A percentile compares a stretch with the other conserved stretches of the same genome.
Conservation (phyloP, 139 green algal genomes). For the Tetradesmus obliquus region DNA sequence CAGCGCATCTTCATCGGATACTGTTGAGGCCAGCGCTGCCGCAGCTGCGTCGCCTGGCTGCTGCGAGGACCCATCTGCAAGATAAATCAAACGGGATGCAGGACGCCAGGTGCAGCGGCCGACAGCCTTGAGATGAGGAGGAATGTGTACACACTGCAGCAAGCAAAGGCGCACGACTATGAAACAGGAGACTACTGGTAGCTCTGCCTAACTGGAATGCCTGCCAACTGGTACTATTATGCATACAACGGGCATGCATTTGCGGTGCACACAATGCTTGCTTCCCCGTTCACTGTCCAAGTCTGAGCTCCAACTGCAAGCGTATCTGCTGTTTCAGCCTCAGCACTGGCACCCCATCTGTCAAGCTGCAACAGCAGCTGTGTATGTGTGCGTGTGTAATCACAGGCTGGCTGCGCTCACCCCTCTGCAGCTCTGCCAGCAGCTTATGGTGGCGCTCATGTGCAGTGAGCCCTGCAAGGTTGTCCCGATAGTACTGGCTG, state of each 20-base stretch:
- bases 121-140: not conserved
- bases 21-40: not conserved
- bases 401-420: not conserved
- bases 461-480: conserved; percentile 66
- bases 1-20: conserved; percentile 71
- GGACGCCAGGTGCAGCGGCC: not conserved
- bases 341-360: not conserved
- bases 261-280: too few species aligned
- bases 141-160: not conserved
- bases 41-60: conserved; percentile 13
- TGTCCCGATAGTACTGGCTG: conserved; percentile 50
- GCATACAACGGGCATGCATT: too few species aligned
- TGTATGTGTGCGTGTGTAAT: not conserved
- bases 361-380: not conserved
- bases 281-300: too few species aligned
- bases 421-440: conserved; percentile 57
- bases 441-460: conserved; percentile 71
- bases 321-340: too few species aligned
- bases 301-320: too few species aligned
- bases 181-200: too few species aligned
- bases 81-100: conserved; percentile 13
- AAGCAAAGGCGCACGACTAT: not conserved
- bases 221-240: too few species aligned
- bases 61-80: conserved; percentile 5
- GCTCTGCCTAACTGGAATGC: too few species aligned